A percentile compares a stretch with the other conserved stretches of the same genome.
Evolutionary conservation across 495 filamentous ascomycete genomes (phyloP).

Genomic region (Staphylotrichum longicolle): DNA sequence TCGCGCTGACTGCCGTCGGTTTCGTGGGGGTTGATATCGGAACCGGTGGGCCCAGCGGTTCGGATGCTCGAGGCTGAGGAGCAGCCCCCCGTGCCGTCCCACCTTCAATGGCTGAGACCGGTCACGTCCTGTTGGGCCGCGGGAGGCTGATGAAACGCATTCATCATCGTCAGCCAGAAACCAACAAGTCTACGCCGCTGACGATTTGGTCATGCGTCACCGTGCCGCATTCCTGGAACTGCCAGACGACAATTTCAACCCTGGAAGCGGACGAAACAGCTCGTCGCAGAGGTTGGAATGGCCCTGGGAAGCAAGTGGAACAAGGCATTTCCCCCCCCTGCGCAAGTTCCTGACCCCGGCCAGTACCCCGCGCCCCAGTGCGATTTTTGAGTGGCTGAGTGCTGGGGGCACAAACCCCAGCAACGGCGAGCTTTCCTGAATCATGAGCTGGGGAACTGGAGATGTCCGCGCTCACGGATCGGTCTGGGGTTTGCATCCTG

Average conservation of each 20-base stretch:
- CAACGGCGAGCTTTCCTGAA: no score
- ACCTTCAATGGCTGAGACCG: neutral
- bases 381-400: no score
- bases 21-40: neutral
- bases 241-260: neutral
- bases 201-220: constrained; percentile 11
- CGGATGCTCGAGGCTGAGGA: neutral
- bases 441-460: no score
- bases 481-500: no score
- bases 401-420: no score
- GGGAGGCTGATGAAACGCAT: constrained; percentile 4
- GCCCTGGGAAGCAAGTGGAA: no score
- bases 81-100: no score
- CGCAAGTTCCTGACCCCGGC: no score
- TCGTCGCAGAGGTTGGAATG: no score
- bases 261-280: neutral
- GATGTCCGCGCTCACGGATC: no score
- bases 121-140: constrained; percentile 10
- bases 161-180: neutral
- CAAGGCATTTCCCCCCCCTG: no score
- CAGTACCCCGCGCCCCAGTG: no score
- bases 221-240: constrained; percentile 8
- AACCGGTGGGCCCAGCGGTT: neutral
- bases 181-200: constrained; percentile 10
- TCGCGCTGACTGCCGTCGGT: neutral